These are phyloP conservation scores for Calonectria pseudoturangicola DNA, from an alignment of 2,329 filamentous ascomycete species.

Conservation along the genomic window DNA sequence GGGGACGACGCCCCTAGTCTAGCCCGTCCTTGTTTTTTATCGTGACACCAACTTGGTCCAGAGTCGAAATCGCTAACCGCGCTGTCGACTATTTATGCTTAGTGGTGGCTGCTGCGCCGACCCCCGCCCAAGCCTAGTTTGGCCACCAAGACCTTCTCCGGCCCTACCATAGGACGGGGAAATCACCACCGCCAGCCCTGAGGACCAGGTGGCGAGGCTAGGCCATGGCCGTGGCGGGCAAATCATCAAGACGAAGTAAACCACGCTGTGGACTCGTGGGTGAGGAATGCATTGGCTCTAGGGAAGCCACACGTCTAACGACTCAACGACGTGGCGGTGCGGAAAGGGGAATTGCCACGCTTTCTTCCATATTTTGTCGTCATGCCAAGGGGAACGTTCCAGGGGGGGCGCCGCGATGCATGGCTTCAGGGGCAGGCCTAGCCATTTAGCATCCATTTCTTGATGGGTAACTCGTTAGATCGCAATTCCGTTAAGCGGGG, in stretches of 20 bases:
- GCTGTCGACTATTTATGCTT: too few relatives aligned
- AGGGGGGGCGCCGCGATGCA: neutral
- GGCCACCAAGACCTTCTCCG: neutral
- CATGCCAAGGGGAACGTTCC: neutral
- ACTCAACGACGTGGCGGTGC: neutral
- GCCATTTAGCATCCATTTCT: neutral
- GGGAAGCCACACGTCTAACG: too few relatives aligned
- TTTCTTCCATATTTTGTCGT: neutral
- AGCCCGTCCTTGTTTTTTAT: too few relatives aligned
- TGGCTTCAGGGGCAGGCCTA: constrained; percentile 20
- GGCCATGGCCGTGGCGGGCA: neutral
- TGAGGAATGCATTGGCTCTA: neutral
- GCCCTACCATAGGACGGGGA: neutral
- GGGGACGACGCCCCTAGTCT: too few relatives aligned
- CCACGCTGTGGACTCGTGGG: neutral
- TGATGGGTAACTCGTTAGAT: constrained; percentile 15
- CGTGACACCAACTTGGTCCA: too few relatives aligned
- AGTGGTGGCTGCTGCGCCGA: too few relatives aligned
- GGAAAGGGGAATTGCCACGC: neutral
- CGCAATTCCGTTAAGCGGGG: constrained; percentile 6
- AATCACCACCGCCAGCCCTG: neutral
- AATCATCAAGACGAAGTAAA: neutral
- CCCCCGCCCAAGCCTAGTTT: neutral
- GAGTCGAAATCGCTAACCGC: too few relatives aligned
- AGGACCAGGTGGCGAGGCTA: neutral